Conservation (phyloP, 1,139 yeast species). For the Candida neerlandica region DNA sequence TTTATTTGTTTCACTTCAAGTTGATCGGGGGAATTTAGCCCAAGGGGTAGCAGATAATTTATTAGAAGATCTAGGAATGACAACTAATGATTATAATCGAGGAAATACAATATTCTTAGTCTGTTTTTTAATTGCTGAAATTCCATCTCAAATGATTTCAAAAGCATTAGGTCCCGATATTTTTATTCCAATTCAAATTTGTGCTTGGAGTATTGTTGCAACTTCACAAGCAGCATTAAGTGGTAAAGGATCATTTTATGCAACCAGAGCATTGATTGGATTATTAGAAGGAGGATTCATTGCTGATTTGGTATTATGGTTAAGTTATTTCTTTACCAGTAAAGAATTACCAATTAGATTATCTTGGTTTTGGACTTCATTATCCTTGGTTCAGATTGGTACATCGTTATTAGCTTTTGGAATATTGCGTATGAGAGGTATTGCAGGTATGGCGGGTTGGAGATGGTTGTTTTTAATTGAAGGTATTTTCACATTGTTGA, state of each 20-base stretch:
- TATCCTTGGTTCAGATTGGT: constrained; percentile 29
- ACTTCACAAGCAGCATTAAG: constrained; percentile 28
- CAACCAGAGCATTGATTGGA: constrained; percentile 31
- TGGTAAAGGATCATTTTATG: constrained; percentile 26
- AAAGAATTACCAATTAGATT: constrained; percentile 30
- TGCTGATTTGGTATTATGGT: constrained; percentile 31
- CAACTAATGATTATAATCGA: constrained; percentile 33
- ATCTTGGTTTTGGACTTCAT: constrained; percentile 21
- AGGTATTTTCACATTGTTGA: constrained; percentile 55
- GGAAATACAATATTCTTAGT: constrained; percentile 33
- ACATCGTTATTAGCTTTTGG: constrained; percentile 42
- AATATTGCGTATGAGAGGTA: constrained; percentile 28
- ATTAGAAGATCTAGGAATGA: constrained; percentile 29
- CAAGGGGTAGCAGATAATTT: constrained; percentile 38
- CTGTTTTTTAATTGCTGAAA: constrained; percentile 33
- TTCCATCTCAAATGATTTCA: constrained; percentile 36
- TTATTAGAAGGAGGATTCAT: constrained; percentile 35
- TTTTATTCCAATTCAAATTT: constrained; percentile 36
- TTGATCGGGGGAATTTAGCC: constrained; percentile 33
- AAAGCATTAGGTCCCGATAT: constrained; percentile 35
- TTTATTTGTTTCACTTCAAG: constrained; percentile 34
- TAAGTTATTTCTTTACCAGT: constrained; percentile 30
- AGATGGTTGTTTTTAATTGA: constrained; percentile 67
- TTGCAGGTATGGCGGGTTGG: constrained; percentile 52
- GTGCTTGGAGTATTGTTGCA: constrained; percentile 34